Base-by-base conservation (phyloP, 768 basidiomycete genomes). In the Naganishia friedmannii region DNA sequence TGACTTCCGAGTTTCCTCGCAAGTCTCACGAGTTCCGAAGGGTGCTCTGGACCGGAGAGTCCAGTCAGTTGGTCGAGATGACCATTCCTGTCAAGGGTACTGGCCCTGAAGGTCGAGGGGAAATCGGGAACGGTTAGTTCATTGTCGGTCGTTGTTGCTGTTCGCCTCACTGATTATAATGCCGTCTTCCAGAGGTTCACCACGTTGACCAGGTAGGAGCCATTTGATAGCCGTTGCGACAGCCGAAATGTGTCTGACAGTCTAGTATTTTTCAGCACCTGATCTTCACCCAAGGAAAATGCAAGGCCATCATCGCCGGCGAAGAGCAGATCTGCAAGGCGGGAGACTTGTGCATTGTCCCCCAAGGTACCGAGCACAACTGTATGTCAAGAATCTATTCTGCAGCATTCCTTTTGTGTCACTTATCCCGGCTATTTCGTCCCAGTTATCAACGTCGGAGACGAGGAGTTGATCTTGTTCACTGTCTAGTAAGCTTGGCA, bases 271-370 rank as follows among this genome's bases (percentile, higher is more conserved):
- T 13, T 9, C 80, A 82, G 70, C 78, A 79, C 63, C 74, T 83
- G 19, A 75, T 79, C 72, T 83, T 83, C 75, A 82, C 81, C 3
- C 74, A 74, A 19, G 82, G 82, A 10, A 72, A 73, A 15, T 77
- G 76, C 68, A 80, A 79, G 72, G 82, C 82, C 32, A 77, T 81
- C 68, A 75, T 83, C 15, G 79, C 72, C n/a, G 82, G 82, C n/a
- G 81, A 83, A 69, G 80, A 81, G 72, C 77, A 78, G 70, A 76
- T 76, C 21, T 74, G 82, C 69, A 79, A 81, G 55, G 79, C 80
- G 13, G 82, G 82, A 7, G 82, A 83, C 70, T 63, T 83, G 65
- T 79, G 81, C 34, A 78, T 83, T 57, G 82, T 83, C 9, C 82
- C 82, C 37, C 81, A 82, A 71, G 81, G 82, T 8, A 81, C 80